Conservation (phyloP, 2,329 filamentous ascomycete species). For the Ilyonectria sp. region DNA sequence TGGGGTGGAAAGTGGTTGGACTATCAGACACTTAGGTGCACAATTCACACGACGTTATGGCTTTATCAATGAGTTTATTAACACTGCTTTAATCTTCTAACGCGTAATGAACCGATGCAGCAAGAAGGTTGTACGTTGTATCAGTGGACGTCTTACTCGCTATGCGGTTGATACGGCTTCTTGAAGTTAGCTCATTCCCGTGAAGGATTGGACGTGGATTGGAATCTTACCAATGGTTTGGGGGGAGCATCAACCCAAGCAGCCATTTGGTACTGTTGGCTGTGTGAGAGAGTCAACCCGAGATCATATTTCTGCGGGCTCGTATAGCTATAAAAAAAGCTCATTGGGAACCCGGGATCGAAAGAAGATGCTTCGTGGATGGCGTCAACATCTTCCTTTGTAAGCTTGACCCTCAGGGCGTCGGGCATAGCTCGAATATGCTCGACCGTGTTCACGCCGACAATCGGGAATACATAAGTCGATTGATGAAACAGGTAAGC, state of each 20-base stretch:
- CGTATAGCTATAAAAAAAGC: constrained; percentile 20
- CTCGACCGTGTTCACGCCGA: constrained; percentile 27
- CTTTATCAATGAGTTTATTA: no score
- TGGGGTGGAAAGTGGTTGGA: no score
- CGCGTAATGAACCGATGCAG: no score
- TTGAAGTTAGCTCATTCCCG: no score
- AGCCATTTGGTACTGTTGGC: constrained; percentile 27
- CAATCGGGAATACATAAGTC: constrained; percentile 34
- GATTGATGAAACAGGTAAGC: constrained; percentile 34
- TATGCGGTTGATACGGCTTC: no score
- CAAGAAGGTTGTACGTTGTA: no score
- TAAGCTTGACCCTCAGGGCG: constrained; percentile 16
- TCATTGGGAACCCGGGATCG: constrained; percentile 24
- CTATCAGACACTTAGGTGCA: no score
- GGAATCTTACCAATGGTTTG: constrained; percentile 16
- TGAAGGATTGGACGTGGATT: no score
- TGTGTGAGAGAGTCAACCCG: constrained; percentile 14
- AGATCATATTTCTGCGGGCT: constrained; percentile 22
- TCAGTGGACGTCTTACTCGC: no score
- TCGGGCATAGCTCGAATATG: constrained; percentile 29
- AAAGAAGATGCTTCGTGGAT: constrained; percentile 30
- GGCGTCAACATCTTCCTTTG: constrained; percentile 7
- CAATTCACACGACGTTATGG: no score
- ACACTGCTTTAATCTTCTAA: no score
- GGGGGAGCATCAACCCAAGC: constrained; percentile 34